Base-by-base conservation (phyloP, 192 early-diverging fungal genomes). In the Backusella parvicylindrica region DNA sequence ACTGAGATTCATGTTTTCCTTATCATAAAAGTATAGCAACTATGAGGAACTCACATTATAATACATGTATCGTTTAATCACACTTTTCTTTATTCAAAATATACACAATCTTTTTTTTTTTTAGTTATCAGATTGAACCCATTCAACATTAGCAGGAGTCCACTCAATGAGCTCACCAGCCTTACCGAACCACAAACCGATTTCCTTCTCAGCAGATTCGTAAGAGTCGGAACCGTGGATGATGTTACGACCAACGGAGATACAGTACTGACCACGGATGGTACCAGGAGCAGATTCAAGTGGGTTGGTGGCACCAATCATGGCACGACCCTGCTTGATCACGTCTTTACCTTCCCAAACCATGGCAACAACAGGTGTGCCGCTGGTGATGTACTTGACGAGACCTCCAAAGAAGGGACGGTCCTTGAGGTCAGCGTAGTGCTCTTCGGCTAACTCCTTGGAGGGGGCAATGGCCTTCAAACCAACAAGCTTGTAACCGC, bases 271-370 rank as follows among this genome's bases (percentile, higher is more conserved):
- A 64, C 93, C 95, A 75, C 96, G 93, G 87, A 97, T 95, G 73
- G 93, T 94, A 64, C 96, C 96, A 64, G 95, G 94, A 56, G 87
- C 89, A 66, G 96, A 85, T 26, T 91, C 91, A 77, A 93, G 85
- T 71, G 96, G 96, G 85, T 97, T 95, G 74, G 96, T 98, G 35
- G 94, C 96, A 70, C 96, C 96, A 77, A 97, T 89, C 87, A 97
- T 90, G 41, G 87, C 82, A 73, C 96, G 92, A 72, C 95, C 94
- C 85, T 94, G 91, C 79, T 89, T 88, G 84, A 97, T 93, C 12
- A 96, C 96, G 78, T 93, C 91, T 56, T 86, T 89, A 26, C 94
- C 95, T 82, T 92, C 88, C 95, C 95, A 96, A 71, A 96, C 89
- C 89, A 89, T 90, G 75, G 86, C 90, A 77, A 94, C 85, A 74